Conservation (phyloP, 2,329 filamentous ascomycete species). For the Immersiporthe knoxdaviesiana region DNA sequence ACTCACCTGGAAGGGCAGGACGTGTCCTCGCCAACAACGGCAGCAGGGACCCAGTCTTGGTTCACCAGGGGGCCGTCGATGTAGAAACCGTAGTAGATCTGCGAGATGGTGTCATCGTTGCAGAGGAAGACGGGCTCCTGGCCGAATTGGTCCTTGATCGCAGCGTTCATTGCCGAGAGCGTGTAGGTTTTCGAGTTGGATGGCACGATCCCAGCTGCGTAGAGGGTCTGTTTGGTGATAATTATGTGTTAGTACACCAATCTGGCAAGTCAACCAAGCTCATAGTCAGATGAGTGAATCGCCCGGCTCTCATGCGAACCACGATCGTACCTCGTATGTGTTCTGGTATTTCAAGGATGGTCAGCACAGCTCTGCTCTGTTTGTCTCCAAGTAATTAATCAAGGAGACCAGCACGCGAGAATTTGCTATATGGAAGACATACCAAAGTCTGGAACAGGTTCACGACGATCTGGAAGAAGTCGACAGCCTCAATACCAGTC, state of each 20-base stretch:
- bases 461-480: constrained; percentile 27
- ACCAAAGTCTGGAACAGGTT: constrained; percentile 25
- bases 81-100: constrained; percentile 29
- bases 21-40: constrained; percentile 21
- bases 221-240: constrained; percentile 11
- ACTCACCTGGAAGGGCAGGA: constrained; percentile 20
- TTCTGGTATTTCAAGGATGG: constrained; percentile 6
- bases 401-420: not conserved
- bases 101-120: constrained; percentile 15
- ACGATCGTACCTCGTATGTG: constrained; percentile 26
- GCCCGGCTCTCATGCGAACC: not conserved
- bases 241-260: constrained; percentile 1
- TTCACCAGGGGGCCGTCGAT: constrained; percentile 20
- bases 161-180: constrained; percentile 17
- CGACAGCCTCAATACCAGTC: constrained; percentile 25
- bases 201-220: constrained; percentile 25
- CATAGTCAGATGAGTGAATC: too few relatives aligned
- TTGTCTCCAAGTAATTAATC: not conserved
- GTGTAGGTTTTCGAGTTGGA: constrained; percentile 27
- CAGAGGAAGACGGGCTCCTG: constrained; percentile 25
- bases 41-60: constrained; percentile 21
- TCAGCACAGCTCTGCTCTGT: not conserved
- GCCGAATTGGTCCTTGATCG: constrained; percentile 25
- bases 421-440: not conserved
- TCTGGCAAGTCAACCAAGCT: not conserved